Percentiles rank a stretch among this genome's conserved stretches.
Evolutionary conservation across 2,329 filamentous ascomycete species (phyloP).

Genomic region (Fusarium sp.): DNA sequence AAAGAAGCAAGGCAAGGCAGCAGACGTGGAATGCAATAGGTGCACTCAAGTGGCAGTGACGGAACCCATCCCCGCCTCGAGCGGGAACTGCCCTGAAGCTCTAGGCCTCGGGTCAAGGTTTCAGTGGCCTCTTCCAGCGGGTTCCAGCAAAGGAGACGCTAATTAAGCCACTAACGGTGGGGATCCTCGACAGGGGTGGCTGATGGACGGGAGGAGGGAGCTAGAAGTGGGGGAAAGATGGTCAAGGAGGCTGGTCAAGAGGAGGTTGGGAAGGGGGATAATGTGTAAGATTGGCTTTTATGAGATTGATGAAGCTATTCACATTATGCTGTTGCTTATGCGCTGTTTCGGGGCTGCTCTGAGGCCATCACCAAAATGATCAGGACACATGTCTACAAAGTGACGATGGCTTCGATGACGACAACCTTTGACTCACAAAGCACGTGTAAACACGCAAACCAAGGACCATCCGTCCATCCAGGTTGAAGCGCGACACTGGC

Average conservation of each 20-base stretch:
- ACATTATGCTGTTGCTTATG: background rate
- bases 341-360: too few relatives aligned
- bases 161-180: conserved; percentile 21
- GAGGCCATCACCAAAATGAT: conserved; percentile 11
- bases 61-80: conserved; percentile 30
- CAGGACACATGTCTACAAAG: conserved; percentile 1
- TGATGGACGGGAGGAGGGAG: conserved; percentile 19
- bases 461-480: background rate
- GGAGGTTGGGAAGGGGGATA: conserved; percentile 17
- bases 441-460: conserved; percentile 9
- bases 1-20: conserved; percentile 26
- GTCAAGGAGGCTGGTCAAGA: conserved; percentile 15
- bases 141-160: conserved; percentile 20
- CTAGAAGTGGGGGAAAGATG: conserved; percentile 13
- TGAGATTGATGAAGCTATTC: background rate
- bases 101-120: conserved; percentile 24
- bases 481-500: background rate
- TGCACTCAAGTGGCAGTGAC: conserved; percentile 12
- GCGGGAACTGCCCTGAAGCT: conserved; percentile 30
- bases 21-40: conserved; percentile 12
- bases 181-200: conserved; percentile 8
- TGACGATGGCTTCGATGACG: conserved; percentile 42
- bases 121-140: conserved; percentile 17
- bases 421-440: conserved; percentile 17
- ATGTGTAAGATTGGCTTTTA: conserved; percentile 11